These are phyloP conservation scores for Oryza nivara DNA, from an alignment of 176 grass and related monocot species.

Conservation along the genomic window DNA sequence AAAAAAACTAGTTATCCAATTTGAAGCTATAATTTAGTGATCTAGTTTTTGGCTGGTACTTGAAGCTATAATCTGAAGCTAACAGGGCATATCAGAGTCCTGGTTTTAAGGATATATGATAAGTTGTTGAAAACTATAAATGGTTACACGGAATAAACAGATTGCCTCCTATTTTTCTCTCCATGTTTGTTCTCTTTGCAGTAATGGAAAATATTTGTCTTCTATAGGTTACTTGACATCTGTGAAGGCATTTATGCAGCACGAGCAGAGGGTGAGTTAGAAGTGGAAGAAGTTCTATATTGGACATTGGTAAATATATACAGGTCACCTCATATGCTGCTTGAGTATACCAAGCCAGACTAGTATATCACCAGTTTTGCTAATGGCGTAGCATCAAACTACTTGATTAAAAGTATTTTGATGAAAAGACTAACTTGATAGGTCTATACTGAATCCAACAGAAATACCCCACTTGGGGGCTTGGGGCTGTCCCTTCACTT, in stretches of 20 bases:
- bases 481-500: background rate
- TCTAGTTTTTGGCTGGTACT: background rate
- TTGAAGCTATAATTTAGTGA: background rate
- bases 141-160: background rate
- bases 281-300: conserved; percentile 97
- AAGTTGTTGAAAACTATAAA: background rate
- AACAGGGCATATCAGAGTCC: background rate
- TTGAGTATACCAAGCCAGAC: conserved; percentile 86
- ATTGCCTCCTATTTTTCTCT: background rate
- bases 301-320: conserved; percentile 95
- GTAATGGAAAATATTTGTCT: conserved; percentile 5
- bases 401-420: conserved; percentile 6
- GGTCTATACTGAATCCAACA: conserved; percentile 10
- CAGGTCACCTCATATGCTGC: conserved; percentile 91
- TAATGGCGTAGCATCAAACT: background rate
- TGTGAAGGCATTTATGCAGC: conserved; percentile 98
- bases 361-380: conserved; percentile 13
- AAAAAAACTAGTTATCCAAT: background rate
- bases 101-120: background rate
- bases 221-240: conserved; percentile 84
- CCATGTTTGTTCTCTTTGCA: background rate
- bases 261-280: conserved; percentile 87
- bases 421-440: conserved; percentile 25
- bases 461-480: background rate
- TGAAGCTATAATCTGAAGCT: background rate